A percentile compares a stretch with the other conserved stretches of the same genome.
Evolutionary conservation across 306 rosid genomes (phyloP).

Genomic region (Geum urbanum): DNA sequence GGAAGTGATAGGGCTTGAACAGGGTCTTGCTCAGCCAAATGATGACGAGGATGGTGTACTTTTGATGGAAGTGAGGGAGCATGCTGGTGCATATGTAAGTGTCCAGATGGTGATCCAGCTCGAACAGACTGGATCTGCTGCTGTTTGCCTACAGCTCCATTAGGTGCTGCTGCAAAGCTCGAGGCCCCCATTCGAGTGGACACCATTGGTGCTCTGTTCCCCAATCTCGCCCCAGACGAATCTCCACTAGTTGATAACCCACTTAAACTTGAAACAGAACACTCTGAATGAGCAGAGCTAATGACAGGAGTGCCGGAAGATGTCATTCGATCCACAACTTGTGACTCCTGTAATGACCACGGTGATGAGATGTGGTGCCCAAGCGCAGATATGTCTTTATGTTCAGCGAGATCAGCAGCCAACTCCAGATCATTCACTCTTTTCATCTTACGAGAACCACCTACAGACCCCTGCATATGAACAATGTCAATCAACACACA

Average conservation of each 20-base stretch:
- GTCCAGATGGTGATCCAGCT: slow-evolving; percentile 45
- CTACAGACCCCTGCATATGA: slow-evolving; percentile 59
- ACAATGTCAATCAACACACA: slow-evolving; percentile 9
- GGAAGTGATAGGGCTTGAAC: slow-evolving; percentile 25
- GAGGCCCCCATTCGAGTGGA: slow-evolving; percentile 32
- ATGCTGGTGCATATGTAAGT: slow-evolving; percentile 47
- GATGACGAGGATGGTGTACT: slow-evolving; percentile 36
- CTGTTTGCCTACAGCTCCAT: slow-evolving; percentile 41
- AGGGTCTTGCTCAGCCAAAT: slow-evolving; percentile 37
- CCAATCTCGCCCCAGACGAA: slow-evolving; percentile 39
- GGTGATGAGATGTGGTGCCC: slow-evolving; percentile 38
- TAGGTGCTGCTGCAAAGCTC: slow-evolving; percentile 34
- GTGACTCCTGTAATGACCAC: slow-evolving; percentile 55
- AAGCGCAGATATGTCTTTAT: slow-evolving; percentile 49
- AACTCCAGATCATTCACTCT: slow-evolving; percentile 38
- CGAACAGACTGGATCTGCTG: slow-evolving; percentile 38
- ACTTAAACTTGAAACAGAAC: slow-evolving; percentile 38
- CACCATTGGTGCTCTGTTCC: slow-evolving; percentile 32
- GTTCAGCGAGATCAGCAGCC: slow-evolving; percentile 40
- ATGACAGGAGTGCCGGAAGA: slow-evolving; percentile 24
- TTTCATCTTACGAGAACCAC: slow-evolving; percentile 36
- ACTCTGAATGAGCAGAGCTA: slow-evolving; percentile 36
- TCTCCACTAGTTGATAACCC: slow-evolving; percentile 30
- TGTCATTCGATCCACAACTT: slow-evolving; percentile 36
- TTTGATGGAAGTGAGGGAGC: slow-evolving; percentile 38